Evolutionary conservation across 495 filamentous ascomycete species (phyloP).

Genomic region (Cudoniella acicularis): DNA sequence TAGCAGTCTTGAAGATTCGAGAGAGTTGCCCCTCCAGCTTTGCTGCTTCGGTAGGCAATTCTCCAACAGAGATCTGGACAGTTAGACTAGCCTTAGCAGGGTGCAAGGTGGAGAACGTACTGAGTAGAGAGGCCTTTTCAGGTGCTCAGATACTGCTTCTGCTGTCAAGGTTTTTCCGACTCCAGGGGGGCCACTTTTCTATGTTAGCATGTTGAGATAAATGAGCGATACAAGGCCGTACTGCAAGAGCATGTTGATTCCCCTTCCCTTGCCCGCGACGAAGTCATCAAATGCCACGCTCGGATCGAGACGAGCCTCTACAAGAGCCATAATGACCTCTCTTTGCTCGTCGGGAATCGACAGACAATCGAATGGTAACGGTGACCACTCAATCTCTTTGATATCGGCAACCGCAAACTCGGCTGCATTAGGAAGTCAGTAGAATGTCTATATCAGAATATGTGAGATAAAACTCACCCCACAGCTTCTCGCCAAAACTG

Average conservation of each 20-base stretch:
- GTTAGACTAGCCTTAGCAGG: neutral
- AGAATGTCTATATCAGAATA: neutral
- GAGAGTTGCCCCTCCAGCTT: conserved; percentile 39
- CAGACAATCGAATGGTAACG: conserved; percentile 33
- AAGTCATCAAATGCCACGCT: conserved; percentile 29
- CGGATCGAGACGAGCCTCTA: conserved; percentile 22
- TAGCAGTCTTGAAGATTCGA: conserved; percentile 43
- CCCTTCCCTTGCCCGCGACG: conserved; percentile 26
- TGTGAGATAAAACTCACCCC: conserved; percentile 17
- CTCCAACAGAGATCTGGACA: conserved; percentile 43
- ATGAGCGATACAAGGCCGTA: too few relatives aligned
- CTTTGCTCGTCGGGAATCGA: conserved; percentile 22
- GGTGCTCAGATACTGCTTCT: conserved; percentile 45
- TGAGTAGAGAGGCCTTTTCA: conserved; percentile 40
- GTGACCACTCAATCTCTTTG: conserved; percentile 64
- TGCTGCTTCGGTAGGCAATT: conserved; percentile 20
- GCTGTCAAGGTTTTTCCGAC: conserved; percentile 61
- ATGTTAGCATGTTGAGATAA: neutral
- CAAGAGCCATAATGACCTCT: conserved; percentile 27
- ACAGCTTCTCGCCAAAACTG: conserved; percentile 32
- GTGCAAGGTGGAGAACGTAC: neutral
- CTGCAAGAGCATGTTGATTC: conserved; percentile 21
- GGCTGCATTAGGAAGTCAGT: conserved; percentile 1
- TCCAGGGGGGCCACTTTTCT: conserved; percentile 37
- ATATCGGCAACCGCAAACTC: conserved; percentile 66